Conservation (phyloP, 805 yeast species). For the Kluyveromyces aestuarii region DNA sequence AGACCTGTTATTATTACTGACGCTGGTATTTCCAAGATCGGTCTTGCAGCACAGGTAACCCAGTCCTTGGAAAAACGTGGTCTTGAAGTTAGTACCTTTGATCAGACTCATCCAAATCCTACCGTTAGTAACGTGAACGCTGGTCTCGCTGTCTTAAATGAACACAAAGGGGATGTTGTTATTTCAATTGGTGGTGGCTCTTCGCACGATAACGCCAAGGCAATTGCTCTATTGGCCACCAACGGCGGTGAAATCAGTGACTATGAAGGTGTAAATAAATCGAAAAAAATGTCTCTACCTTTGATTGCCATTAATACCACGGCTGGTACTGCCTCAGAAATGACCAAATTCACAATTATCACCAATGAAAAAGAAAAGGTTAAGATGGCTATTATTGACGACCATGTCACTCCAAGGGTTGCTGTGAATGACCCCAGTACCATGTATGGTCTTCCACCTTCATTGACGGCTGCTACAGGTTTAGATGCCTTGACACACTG, state of each 20-base stretch:
- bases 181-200: slow-evolving; percentile 40
- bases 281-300: slow-evolving; percentile 24
- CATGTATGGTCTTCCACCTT: slow-evolving; percentile 33
- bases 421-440: slow-evolving; percentile 37
- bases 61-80: slow-evolving; percentile 13
- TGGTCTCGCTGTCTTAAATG: slow-evolving; percentile 12
- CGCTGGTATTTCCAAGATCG: slow-evolving; percentile 25
- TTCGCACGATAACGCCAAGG: slow-evolving; percentile 38
- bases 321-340: slow-evolving; percentile 40
- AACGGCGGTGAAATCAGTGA: slow-evolving; percentile 33
- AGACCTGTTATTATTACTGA: slow-evolving; percentile 20
- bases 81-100: slow-evolving; percentile 12
- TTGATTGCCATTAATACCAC: slow-evolving; percentile 38
- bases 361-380: slow-evolving; percentile 32
- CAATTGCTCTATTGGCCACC: slow-evolving; percentile 33
- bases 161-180: slow-evolving; percentile 27
- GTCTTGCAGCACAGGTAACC: slow-evolving; percentile 18
- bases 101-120: slow-evolving; percentile 20
- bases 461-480: slow-evolving; percentile 35
- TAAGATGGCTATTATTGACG: slow-evolving; percentile 37
- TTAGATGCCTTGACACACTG: slow-evolving; percentile 38
- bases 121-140: slow-evolving; percentile 11
- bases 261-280: slow-evolving; percentile 33
- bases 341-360: slow-evolving; percentile 38
- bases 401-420: slow-evolving; percentile 33